These are phyloP conservation scores for Cercophora newfieldiana DNA, from an alignment of 495 filamentous ascomycete genomes.

Conservation along the genomic window DNA sequence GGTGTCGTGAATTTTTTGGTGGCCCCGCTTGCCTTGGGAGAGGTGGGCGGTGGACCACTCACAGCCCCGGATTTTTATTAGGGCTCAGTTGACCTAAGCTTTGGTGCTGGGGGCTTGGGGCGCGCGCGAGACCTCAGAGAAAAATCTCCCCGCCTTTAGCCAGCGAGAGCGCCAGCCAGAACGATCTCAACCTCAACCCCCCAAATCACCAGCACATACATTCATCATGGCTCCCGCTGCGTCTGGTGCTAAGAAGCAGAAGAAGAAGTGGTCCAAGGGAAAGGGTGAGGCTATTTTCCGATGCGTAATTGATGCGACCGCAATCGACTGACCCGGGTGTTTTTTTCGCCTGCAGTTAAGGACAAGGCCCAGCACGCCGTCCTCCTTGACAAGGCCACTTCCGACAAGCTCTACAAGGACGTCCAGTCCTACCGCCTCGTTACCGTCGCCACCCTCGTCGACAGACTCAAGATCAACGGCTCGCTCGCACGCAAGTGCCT, in stretches of 20 bases:
- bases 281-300: conserved; percentile 54
- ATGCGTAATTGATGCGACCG: conserved; percentile 10
- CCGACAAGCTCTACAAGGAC: conserved; percentile 95
- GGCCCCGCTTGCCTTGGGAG: conserved; percentile 35
- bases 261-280: conserved; percentile 99
- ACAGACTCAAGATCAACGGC: conserved; percentile 99
- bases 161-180: conserved; percentile 30
- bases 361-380: conserved; percentile 99
- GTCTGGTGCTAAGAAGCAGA: conserved; percentile 93
- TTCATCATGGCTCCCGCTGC: conserved; percentile 71
- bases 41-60: conserved; percentile 32
- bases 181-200: conserved; percentile 38
- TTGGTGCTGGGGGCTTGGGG: conserved; percentile 6
- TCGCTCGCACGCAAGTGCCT: conserved; percentile 88
- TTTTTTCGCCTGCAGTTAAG: conserved; percentile 70
- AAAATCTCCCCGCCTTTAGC: conserved; percentile 44
- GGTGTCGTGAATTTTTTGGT: conserved; percentile 41
- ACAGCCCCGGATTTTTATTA: conserved; percentile 31
- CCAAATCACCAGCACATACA: conserved; percentile 42
- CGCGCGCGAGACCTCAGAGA: conserved; percentile 22
- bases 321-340: not conserved
- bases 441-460: conserved; percentile 97
- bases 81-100: conserved; percentile 44
- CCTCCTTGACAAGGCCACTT: conserved; percentile 74
- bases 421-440: conserved; percentile 99